Evolutionary conservation across 2,329 filamentous ascomycete species (phyloP), one percentile per base, ranked within the genome.

Genomic region (Nothopassalora personata): DNA sequence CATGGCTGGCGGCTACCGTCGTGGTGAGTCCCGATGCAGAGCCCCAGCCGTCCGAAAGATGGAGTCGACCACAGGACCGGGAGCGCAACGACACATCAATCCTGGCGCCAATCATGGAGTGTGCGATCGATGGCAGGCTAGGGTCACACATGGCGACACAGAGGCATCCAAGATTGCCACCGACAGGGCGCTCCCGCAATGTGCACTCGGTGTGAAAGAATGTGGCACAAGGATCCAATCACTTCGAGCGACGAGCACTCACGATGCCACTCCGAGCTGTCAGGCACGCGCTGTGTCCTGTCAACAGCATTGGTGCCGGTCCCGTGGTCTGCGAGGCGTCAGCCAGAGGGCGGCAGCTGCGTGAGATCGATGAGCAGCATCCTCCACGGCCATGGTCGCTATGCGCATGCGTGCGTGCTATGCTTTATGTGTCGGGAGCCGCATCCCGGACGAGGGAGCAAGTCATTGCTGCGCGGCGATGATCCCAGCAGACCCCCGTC

Each of bases 261-360:
- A 36, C 7, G 43, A 30, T 58, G 60, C 56, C 55, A 53, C 48
- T 62, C 54, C 57, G 61, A 59, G 52, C 61, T 65, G 63, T 64
- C 61, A 65, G 61, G 61, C 61, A 64, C 61, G 59, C 57, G 58
- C 50, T 53, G 62, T 62, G 59, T 63, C 59, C 63, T 62, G 61
- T 65, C 59, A 62, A 64, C 63, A 59, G 61, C 61, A 64, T 62
- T 62, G 58, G 61, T 62, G 60, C 58, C 57, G 56, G 36, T 15
- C 36, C 19, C n/a, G 50, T 53, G 47, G 53, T 47, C 13, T 43
- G 31, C 50, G 47, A 36, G 46, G 46, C 48, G 43, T 51, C 30
- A 34, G 30, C 49, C n/a, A 19, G 11, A 10, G 10, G 46, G 28
- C 23, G 46, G 46, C 46, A 27, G 27, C 19, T 9, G 23, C 27